Evolutionary conservation across 2,329 filamentous ascomycete species (phyloP), one percentile per base, ranked within the genome.

Genomic region (Trichoderma harzianum): DNA sequence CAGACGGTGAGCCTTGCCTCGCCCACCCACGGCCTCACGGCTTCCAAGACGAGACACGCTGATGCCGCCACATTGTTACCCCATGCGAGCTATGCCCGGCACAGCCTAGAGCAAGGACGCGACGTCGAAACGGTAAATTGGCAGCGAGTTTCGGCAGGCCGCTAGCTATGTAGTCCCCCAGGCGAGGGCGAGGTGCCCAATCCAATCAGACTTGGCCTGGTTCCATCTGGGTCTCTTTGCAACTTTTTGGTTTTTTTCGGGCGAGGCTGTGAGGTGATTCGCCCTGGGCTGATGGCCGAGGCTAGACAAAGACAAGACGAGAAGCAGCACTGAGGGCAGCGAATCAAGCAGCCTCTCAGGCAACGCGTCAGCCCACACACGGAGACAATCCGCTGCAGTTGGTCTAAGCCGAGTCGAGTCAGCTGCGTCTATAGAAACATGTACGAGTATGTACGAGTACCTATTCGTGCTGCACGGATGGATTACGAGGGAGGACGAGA

Each of bases 331-430:
- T 51, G 7, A 7, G 53, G 34, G 62, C 32, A 43, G 57, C 63
- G 64, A 62, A 72, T 67, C 70, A 68, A 63, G 28, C 57, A 58
- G 57, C 16, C n/a, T 32, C 26, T 30, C 28, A 21, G 6, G 67
- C 63, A 61, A 72, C 70, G 70, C 70, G 70, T 70, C 69, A 70
- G 70, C 70, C 70, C 55, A 72, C 36, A 36, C 70, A 43, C 55
- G 64, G 51, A 39, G 64, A 24, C 47, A 57, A 18, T 58, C 26
- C 51, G 64, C 47, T 21, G 47, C 47, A 12, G n/a, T 21, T 21
- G n/a, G 47, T 24, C 47, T 51, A 51, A 51, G 47, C 47, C 47
- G 47, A 51, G 47, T 51, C 47, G n/a, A 51, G 47, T 24, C 47
- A 51, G 47, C 47, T 51, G 47, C 47, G 47, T 51, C 47, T 12